These are phyloP conservation scores for Solanum chmielewskii DNA, from an alignment of 257 asterid species.

Conservation along the genomic window DNA sequence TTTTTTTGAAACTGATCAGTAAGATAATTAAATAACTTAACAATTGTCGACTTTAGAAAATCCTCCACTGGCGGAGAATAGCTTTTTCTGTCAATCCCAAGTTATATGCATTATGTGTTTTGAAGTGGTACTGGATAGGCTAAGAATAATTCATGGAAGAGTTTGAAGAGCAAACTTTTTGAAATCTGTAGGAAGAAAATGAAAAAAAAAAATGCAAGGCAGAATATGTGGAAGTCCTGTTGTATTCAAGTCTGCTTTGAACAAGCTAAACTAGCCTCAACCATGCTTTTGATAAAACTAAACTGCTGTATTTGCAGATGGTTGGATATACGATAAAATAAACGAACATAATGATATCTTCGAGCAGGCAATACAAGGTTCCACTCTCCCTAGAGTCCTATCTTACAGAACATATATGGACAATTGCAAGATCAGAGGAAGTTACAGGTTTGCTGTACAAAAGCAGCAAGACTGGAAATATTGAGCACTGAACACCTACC, in stretches of 20 bases:
- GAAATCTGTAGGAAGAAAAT: not conserved
- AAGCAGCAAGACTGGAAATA: not conserved
- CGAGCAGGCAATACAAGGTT: not conserved
- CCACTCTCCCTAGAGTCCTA: not conserved
- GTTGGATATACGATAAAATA: not conserved
- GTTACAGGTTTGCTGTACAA: conserved; percentile 11
- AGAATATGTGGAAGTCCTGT: not conserved
- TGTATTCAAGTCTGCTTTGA: not conserved
- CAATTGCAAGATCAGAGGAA: conserved; percentile 1
- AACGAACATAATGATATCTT: not conserved
- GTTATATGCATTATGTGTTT: not conserved
- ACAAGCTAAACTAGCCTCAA: not conserved
- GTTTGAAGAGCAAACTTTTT: not conserved
- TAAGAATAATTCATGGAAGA: not conserved
- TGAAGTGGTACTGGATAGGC: not conserved
- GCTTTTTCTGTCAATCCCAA: not conserved
- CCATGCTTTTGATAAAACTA: not conserved
- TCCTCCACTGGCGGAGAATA: not conserved
- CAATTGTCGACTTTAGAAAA: not conserved
- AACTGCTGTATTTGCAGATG: not conserved
- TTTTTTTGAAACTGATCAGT: no score
- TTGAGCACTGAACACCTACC: not conserved
- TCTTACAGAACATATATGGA: not conserved
- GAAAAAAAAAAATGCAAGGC: not conserved
- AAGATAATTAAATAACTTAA: not conserved